A percentile compares a stretch with the other conserved stretches of the same genome.
Conservation (phyloP, 331 rosid species). For the Quercus lobata region DNA sequence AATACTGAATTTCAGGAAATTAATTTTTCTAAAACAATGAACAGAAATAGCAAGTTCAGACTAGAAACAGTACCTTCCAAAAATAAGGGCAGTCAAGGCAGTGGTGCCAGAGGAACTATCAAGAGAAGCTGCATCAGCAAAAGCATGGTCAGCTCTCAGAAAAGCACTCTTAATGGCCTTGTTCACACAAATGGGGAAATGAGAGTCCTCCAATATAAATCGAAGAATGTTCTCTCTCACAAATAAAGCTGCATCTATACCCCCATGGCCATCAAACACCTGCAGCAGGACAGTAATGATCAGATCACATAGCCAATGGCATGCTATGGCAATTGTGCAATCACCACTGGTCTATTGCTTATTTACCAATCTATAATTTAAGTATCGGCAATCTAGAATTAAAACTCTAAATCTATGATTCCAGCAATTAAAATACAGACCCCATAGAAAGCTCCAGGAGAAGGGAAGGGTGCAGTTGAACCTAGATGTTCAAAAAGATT, state of each 20-base stretch:
- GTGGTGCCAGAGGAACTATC: slow-evolving; percentile 90
- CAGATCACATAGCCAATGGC: background rate
- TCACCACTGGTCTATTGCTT: background rate
- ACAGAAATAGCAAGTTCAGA: slow-evolving; percentile 23
- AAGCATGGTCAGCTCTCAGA: slow-evolving; percentile 69
- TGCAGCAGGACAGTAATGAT: slow-evolving; percentile 14
- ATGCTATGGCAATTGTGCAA: background rate
- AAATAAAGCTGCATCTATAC: slow-evolving; percentile 70
- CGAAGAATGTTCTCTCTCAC: slow-evolving; percentile 65
- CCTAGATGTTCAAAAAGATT: slow-evolving; percentile 58
- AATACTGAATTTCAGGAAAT: slow-evolving; percentile 23
- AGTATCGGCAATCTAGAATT: background rate
- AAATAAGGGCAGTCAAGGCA: slow-evolving; percentile 63
- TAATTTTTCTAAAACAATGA: slow-evolving; percentile 26
- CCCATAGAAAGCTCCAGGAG: slow-evolving; percentile 81
- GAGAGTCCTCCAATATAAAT: slow-evolving; percentile 65
- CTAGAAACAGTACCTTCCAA: slow-evolving; percentile 47
- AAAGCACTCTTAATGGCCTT: slow-evolving; percentile 71
- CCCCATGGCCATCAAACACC: slow-evolving; percentile 96
- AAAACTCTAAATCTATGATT: background rate
- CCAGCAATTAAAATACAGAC: slow-evolving; percentile 25
- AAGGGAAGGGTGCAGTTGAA: slow-evolving; percentile 35
- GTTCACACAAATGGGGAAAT: slow-evolving; percentile 55
- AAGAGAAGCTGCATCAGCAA: slow-evolving; percentile 75
- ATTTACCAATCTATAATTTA: background rate